phyloP scores from a whole-genome alignment of 2,329 filamentous ascomycete genomes.

The Aspergillus tanneri region DNA sequence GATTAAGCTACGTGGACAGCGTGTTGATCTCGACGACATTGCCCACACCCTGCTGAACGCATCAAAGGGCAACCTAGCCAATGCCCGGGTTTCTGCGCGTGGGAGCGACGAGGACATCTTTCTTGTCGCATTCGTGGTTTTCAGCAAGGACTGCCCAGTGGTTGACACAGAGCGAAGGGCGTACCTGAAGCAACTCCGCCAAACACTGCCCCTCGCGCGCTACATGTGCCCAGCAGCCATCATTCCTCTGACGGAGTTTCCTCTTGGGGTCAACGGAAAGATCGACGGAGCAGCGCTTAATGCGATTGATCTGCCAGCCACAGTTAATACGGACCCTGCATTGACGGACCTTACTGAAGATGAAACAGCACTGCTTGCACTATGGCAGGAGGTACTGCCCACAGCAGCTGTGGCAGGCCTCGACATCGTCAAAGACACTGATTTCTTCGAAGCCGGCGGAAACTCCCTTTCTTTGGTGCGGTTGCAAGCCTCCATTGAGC shows the following conservation, averaged over 20 bases:
- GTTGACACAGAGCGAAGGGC: not conserved
- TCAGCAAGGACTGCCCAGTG: not conserved
- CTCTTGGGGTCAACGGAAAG: not conserved
- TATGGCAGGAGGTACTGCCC: no score
- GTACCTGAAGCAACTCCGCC: not conserved
- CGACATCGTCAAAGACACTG: not conserved
- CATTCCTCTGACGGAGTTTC: not conserved
- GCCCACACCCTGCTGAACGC: not conserved
- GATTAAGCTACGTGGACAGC: not conserved
- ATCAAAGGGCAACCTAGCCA: not conserved
- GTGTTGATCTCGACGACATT: not conserved
- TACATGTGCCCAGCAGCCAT: conserved; percentile 1
- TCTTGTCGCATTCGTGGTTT: not conserved
- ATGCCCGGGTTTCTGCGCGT: not conserved
- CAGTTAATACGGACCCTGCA: not conserved
- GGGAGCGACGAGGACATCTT: not conserved
- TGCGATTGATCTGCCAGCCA: no score
- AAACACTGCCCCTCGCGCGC: not conserved
- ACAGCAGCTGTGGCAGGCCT: not conserved
- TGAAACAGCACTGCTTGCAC: no score
- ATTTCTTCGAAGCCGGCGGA: not conserved
- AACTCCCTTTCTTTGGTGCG: not conserved
- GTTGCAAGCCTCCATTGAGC: not conserved
- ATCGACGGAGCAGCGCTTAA: no score
- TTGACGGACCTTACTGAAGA: no score